Conservation (phyloP, 2,329 filamentous ascomycete species). For the Helotiales sp. region DNA sequence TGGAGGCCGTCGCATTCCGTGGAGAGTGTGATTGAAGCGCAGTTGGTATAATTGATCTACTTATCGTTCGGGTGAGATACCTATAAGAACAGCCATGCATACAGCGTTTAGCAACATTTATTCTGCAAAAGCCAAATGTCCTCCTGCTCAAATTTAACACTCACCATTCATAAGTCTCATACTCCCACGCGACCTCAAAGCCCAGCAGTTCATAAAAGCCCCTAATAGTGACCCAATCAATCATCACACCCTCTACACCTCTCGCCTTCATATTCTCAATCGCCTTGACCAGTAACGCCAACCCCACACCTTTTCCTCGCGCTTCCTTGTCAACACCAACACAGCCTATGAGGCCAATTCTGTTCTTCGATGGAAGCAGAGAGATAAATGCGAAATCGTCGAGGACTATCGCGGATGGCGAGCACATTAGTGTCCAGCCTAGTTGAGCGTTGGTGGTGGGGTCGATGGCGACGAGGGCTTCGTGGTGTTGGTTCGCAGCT, state of each 20-base stretch:
- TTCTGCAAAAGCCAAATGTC: no score
- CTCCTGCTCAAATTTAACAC: no score
- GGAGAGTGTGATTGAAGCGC: background rate
- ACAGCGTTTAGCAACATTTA: no score
- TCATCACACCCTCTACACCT: slow-evolving; percentile 49
- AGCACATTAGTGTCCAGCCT: slow-evolving; percentile 53
- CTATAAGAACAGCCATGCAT: no score
- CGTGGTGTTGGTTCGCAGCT: slow-evolving; percentile 44
- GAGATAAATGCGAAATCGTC: slow-evolving; percentile 49
- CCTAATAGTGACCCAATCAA: slow-evolving; percentile 50
- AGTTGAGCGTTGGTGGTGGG: slow-evolving; percentile 45
- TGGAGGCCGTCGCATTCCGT: background rate
- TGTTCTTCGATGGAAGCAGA: slow-evolving; percentile 44
- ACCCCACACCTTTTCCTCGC: slow-evolving; percentile 48
- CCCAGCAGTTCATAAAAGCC: slow-evolving; percentile 53
- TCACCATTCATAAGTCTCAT: slow-evolving; percentile 41
- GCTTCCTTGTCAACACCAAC: slow-evolving; percentile 49
- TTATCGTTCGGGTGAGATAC: no score
- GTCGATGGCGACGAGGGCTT: slow-evolving; percentile 50
- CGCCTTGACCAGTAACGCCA: slow-evolving; percentile 50
- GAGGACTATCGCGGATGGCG: slow-evolving; percentile 41
- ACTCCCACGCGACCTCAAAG: slow-evolving; percentile 48
- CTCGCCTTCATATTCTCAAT: slow-evolving; percentile 50
- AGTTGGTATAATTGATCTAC: background rate
- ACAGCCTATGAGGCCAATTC: slow-evolving; percentile 51